Evolutionary conservation across 2,329 filamentous ascomycete species (phyloP).

Genomic region (Monosporascus sp.): DNA sequence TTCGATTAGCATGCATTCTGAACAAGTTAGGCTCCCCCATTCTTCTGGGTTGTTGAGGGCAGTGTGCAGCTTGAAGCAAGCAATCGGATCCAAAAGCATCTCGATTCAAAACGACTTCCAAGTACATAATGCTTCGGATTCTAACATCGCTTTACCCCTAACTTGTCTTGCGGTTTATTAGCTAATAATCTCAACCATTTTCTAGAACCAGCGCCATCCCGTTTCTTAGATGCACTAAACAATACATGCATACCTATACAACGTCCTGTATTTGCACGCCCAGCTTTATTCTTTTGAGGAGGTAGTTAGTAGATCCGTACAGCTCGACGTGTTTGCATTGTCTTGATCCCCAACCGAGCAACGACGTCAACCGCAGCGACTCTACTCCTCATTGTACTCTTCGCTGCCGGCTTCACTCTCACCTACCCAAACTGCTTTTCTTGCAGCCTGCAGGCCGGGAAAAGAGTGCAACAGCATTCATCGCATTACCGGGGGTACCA

Average conservation of each 20-base stretch:
- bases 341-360: conserved; percentile 11
- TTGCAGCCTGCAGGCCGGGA: neutral
- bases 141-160: no score
- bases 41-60: no score
- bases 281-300: neutral
- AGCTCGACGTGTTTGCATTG: neutral
- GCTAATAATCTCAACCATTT: neutral
- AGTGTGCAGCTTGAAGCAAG: no score
- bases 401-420: conserved; percentile 2
- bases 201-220: neutral
- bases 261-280: neutral
- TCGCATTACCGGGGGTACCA: neutral
- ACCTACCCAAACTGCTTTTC: neutral
- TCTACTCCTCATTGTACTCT: neutral
- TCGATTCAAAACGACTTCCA: neutral
- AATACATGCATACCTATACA: neutral
- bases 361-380: neutral
- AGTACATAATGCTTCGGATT: neutral
- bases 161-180: neutral
- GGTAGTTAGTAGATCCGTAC: conserved; percentile 4
- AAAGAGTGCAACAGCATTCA: neutral
- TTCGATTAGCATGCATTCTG: no score
- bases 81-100: no score
- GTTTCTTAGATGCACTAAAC: neutral
- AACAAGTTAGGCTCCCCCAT: no score